phyloP scores from a whole-genome alignment of 768 basidiomycete species.

The Rhodosporidiobolus odoratus region DNA sequence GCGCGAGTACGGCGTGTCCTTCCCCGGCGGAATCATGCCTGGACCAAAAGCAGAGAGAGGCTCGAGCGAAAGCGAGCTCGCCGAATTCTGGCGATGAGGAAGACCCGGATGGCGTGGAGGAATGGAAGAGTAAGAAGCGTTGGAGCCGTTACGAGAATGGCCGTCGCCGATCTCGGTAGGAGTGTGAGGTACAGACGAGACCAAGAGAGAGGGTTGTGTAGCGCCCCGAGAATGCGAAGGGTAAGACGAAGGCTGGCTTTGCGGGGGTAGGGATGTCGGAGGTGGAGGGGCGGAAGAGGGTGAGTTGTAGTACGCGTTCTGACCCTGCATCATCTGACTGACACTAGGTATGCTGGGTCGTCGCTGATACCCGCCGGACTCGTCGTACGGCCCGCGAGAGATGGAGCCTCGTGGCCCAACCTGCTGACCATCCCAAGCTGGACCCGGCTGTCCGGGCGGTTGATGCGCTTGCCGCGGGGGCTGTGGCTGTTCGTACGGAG shows the following conservation, averaged over 20 bases:
- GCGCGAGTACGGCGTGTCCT: slow-evolving; percentile 73
- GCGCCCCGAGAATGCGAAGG: neutral
- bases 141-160: neutral
- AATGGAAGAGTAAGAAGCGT: neutral
- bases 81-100: slow-evolving; percentile 3
- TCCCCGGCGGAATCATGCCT: neutral
- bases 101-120: neutral
- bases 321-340: slow-evolving; percentile 34
- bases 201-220: slow-evolving; percentile 1
- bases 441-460: neutral
- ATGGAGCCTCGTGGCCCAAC: slow-evolving; percentile 20
- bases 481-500: neutral
- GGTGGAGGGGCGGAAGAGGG: slow-evolving; percentile 1
- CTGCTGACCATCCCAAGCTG: slow-evolving; percentile 6
- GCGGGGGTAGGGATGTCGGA: neutral
- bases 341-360: slow-evolving; percentile 33
- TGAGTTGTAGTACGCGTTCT: slow-evolving; percentile 14
- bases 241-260: too few species aligned
- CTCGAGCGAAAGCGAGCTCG: slow-evolving; percentile 29
- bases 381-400: slow-evolving; percentile 15
- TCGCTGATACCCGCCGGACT: neutral
- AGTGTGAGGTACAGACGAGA: slow-evolving; percentile 7
- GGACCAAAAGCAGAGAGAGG: slow-evolving; percentile 11
- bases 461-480: neutral
- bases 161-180: slow-evolving; percentile 2